Conservation (phyloP, 176 grass and related monocot genomes). For the Triticum urartu region DNA sequence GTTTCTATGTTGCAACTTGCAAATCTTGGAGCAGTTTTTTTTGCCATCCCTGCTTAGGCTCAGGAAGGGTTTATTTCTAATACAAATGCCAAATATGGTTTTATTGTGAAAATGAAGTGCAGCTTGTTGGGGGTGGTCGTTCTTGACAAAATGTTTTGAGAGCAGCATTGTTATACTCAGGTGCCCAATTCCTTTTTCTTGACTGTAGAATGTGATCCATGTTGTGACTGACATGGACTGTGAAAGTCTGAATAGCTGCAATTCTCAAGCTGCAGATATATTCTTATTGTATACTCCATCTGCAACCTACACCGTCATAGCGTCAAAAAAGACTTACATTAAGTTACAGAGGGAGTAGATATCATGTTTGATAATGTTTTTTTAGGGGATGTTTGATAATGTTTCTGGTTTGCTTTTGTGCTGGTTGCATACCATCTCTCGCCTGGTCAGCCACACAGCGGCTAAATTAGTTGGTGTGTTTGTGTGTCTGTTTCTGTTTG, state of each 20-base stretch:
- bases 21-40: too few species aligned
- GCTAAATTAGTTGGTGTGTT: neutral
- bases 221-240: neutral
- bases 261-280: neutral
- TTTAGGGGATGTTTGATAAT: neutral
- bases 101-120: too few species aligned
- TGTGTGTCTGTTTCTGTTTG: neutral
- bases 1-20: too few species aligned
- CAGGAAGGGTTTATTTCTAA: too few species aligned
- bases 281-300: neutral
- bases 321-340: too few species aligned
- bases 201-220: neutral
- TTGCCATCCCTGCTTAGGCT: too few species aligned
- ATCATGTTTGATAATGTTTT: neutral
- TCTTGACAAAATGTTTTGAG: neutral
- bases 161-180: neutral
- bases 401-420: neutral
- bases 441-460: neutral
- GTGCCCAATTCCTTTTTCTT: neutral
- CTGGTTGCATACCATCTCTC: neutral
- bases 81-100: too few species aligned
- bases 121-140: neutral
- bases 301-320: neutral
- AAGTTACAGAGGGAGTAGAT: too few species aligned
- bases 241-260: neutral